Evolutionary conservation across 1,139 yeast genomes (phyloP).

Genomic region (Suhomyces coccinellae): DNA sequence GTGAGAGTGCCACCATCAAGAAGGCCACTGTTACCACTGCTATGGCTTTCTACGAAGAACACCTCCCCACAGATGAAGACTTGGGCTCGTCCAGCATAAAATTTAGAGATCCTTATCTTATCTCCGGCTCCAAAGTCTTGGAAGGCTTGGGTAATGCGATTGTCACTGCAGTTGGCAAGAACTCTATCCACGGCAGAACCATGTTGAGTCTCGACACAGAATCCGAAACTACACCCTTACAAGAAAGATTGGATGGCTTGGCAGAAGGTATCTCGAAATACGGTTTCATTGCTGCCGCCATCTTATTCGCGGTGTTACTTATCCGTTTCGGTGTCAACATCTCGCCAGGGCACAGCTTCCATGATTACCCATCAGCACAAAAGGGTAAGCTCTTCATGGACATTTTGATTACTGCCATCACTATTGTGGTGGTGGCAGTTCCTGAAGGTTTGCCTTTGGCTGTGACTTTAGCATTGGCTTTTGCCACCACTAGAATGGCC

Average conservation of each 20-base stretch:
- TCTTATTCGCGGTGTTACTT: constrained; percentile 76
- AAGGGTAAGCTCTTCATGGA: constrained; percentile 85
- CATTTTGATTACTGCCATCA: constrained; percentile 85
- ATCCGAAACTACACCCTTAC: constrained; percentile 85
- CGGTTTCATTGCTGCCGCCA: constrained; percentile 81
- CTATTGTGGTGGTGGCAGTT: constrained; percentile 94
- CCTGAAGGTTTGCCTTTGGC: constrained; percentile 98
- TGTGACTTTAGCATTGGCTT: constrained; percentile 92
- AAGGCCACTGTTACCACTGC: constrained; percentile 62
- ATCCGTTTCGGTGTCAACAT: constrained; percentile 73
- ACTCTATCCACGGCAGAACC: constrained; percentile 90
- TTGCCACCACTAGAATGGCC: constrained; percentile 98
- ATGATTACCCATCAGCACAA: constrained; percentile 55
- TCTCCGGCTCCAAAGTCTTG: constrained; percentile 86
- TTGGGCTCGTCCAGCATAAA: constrained; percentile 47
- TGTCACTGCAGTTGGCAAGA: constrained; percentile 85
- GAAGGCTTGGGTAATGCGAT: constrained; percentile 86
- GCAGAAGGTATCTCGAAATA: constrained; percentile 94
- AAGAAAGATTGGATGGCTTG: constrained; percentile 72
- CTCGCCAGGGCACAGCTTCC: constrained; percentile 50
- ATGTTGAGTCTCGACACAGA: constrained; percentile 77
- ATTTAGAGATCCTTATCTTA: constrained; percentile 73
- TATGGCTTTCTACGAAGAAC: constrained; percentile 28
- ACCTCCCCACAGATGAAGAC: constrained; percentile 43
- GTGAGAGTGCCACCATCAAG: constrained; percentile 82